A percentile compares a stretch with the other conserved stretches of the same genome.
phyloP scores from a whole-genome alignment of 2,329 filamentous ascomycete genomes.

The Thelonectria discophora region DNA sequence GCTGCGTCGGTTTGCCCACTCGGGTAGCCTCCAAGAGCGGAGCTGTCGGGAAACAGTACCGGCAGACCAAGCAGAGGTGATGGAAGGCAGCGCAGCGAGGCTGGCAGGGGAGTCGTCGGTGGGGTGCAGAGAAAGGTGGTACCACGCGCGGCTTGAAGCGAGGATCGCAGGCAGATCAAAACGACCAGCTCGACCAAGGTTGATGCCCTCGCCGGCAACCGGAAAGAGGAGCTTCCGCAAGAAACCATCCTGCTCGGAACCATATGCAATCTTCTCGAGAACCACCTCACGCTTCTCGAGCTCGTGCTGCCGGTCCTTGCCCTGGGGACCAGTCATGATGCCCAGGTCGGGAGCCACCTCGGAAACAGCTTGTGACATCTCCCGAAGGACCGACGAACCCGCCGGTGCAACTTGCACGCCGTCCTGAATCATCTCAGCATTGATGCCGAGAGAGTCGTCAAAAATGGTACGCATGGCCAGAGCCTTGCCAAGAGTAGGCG shows the following conservation, averaged over 20 bases:
- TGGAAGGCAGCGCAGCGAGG: slow-evolving; percentile 74
- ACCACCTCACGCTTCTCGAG: slow-evolving; percentile 84
- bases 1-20: slow-evolving; percentile 95
- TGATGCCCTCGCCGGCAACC: slow-evolving; percentile 78
- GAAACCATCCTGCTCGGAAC: slow-evolving; percentile 84
- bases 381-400: slow-evolving; percentile 83
- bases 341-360: slow-evolving; percentile 83
- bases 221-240: slow-evolving; percentile 85
- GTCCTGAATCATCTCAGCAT: slow-evolving; percentile 96
- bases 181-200: slow-evolving; percentile 78
- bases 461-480: slow-evolving; percentile 91
- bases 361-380: slow-evolving; percentile 84
- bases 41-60: slow-evolving; percentile 92
- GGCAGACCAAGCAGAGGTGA: slow-evolving; percentile 90
- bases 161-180: slow-evolving; percentile 80
- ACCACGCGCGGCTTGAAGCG: slow-evolving; percentile 90
- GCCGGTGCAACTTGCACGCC: slow-evolving; percentile 79
- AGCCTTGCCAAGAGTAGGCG: slow-evolving; percentile 83
- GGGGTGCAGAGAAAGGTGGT: slow-evolving; percentile 90
- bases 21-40: slow-evolving; percentile 89
- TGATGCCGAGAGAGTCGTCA: slow-evolving; percentile 92
- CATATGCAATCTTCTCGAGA: slow-evolving; percentile 85
- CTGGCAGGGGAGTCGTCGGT: slow-evolving; percentile 84
- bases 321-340: slow-evolving; percentile 71
- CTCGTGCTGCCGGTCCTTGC: slow-evolving; percentile 78